Evolutionary conservation across 1,139 yeast genomes (phyloP).

Genomic region (Kazachstania sp.): DNA sequence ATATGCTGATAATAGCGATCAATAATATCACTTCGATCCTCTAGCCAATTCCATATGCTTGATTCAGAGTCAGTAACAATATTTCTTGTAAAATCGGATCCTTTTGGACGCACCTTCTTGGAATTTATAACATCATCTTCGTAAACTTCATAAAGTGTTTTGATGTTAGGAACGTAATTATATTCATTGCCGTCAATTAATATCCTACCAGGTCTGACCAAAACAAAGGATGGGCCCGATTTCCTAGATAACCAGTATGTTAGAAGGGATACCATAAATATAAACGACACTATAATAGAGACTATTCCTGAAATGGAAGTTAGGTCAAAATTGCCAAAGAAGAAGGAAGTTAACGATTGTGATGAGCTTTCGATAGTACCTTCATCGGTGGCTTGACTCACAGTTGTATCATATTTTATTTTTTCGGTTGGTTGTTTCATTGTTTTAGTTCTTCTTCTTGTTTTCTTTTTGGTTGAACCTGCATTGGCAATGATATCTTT

Average conservation of each 20-base stretch:
- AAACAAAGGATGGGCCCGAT: slow-evolving; percentile 12
- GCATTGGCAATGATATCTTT: slow-evolving; percentile 38
- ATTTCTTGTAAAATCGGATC: slow-evolving; percentile 9
- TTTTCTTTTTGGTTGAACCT: slow-evolving; percentile 29
- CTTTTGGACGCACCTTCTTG: slow-evolving; percentile 19
- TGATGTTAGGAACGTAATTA: slow-evolving; percentile 41
- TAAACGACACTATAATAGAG: slow-evolving; percentile 7
- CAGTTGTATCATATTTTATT: neutral
- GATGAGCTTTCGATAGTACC: neutral
- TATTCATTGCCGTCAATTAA: slow-evolving; percentile 39
- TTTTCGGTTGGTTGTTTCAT: slow-evolving; percentile 1
- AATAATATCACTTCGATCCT: slow-evolving; percentile 38
- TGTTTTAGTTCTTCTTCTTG: slow-evolving; percentile 18
- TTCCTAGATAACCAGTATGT: slow-evolving; percentile 13
- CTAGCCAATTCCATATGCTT: slow-evolving; percentile 76
- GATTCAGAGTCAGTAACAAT: slow-evolving; percentile 43
- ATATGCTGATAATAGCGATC: neutral
- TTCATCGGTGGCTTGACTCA: neutral
- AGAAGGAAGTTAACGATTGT: slow-evolving; percentile 8
- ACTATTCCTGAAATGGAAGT: slow-evolving; percentile 17
- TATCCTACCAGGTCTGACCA: slow-evolving; percentile 19
- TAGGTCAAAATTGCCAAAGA: slow-evolving; percentile 16
- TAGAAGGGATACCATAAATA: slow-evolving; percentile 10
- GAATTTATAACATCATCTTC: slow-evolving; percentile 31
- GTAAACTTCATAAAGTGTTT: slow-evolving; percentile 36